phyloP scores from a whole-genome alignment of 192 early-diverging fungal genomes.

The Mortierella claussenii region DNA sequence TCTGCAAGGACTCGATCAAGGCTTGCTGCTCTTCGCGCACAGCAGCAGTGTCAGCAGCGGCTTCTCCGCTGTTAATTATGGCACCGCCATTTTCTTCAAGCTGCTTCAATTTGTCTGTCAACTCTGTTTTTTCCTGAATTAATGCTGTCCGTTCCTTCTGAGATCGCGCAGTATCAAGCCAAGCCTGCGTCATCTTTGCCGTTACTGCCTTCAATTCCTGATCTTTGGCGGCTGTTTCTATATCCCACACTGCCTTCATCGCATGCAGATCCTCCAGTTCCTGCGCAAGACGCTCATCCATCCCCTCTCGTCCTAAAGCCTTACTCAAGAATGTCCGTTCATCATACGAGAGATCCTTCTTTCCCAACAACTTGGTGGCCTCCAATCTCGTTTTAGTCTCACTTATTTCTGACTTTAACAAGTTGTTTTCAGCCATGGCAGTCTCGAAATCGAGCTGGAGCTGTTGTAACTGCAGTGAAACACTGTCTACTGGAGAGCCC shows the following conservation, averaged over 20 bases:
- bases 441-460: slow-evolving; percentile 72
- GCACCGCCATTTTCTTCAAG: slow-evolving; percentile 35
- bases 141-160: slow-evolving; percentile 41
- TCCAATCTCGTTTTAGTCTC: slow-evolving; percentile 67
- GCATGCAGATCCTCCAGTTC: slow-evolving; percentile 51
- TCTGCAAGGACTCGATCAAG: slow-evolving; percentile 41
- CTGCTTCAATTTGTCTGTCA: slow-evolving; percentile 34
- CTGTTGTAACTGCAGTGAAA: slow-evolving; percentile 62
- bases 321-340: slow-evolving; percentile 34
- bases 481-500: slow-evolving; percentile 12
- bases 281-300: slow-evolving; percentile 17
- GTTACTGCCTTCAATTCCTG: slow-evolving; percentile 46
- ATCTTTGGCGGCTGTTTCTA: slow-evolving; percentile 53
- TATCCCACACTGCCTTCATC: slow-evolving; percentile 43
- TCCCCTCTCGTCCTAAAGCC: slow-evolving; percentile 15
- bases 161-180: slow-evolving; percentile 49
- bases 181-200: slow-evolving; percentile 50
- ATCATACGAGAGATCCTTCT: slow-evolving; percentile 41
- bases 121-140: slow-evolving; percentile 35
- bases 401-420: slow-evolving; percentile 71
- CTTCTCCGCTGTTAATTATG: slow-evolving; percentile 1
- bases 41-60: slow-evolving; percentile 1
- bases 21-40: slow-evolving; percentile 15
- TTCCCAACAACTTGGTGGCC: slow-evolving; percentile 54
- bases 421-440: slow-evolving; percentile 76